Percentiles rank a stretch among this genome's conserved stretches.
phyloP scores from a whole-genome alignment of 164 flowering plant species.

The Paratinospora sagittata region DNA sequence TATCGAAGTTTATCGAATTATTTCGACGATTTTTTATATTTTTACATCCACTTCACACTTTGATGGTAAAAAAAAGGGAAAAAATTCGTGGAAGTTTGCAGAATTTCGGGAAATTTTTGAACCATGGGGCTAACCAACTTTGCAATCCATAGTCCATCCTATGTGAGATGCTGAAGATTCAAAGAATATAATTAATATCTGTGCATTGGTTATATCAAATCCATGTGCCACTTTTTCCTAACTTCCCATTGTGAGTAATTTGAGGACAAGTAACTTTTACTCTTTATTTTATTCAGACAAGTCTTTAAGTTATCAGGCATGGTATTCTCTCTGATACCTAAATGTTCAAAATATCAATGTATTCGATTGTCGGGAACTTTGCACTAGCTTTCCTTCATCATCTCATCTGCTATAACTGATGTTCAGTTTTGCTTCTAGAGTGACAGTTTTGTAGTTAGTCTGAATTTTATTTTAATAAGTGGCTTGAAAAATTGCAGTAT shows the following conservation, averaged over 20 bases:
- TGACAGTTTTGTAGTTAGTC: neutral
- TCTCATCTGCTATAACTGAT: neutral
- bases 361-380: neutral
- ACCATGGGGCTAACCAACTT: too few relatives aligned
- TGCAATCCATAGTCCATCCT: too few relatives aligned
- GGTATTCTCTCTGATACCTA: neutral
- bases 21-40: too few relatives aligned
- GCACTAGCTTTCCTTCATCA: neutral
- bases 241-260: neutral
- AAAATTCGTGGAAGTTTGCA: too few relatives aligned
- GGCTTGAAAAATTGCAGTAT: slow-evolving; percentile 44
- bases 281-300: neutral
- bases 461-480: neutral
- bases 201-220: too few relatives aligned
- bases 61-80: too few relatives aligned
- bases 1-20: too few relatives aligned
- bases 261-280: neutral
- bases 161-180: too few relatives aligned
- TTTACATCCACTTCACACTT: too few relatives aligned
- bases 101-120: too few relatives aligned
- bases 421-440: neutral
- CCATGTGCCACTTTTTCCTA: neutral
- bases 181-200: too few relatives aligned
- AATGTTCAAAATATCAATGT: too few relatives aligned
- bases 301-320: neutral